These are phyloP conservation scores for Heritiera fomes DNA, from an alignment of 345 rosid genomes.

Conservation along the genomic window DNA sequence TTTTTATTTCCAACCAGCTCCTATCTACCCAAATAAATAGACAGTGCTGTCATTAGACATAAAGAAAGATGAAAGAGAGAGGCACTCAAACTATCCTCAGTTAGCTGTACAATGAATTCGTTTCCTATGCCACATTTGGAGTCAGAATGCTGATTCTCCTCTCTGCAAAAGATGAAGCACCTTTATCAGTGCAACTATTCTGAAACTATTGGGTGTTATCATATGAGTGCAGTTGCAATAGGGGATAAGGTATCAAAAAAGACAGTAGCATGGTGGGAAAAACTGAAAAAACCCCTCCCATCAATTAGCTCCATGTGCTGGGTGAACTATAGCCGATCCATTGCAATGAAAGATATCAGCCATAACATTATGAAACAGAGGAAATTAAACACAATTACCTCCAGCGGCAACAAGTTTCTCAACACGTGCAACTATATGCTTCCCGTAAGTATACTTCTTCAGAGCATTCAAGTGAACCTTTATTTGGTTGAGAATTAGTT, in stretches of 20 bases:
- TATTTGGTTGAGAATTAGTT: constrained; percentile 76
- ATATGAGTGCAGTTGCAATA: not conserved
- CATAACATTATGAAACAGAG: not conserved
- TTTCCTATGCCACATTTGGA: constrained; percentile 38
- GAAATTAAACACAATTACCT: constrained; percentile 42
- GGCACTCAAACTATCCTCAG: constrained; percentile 46
- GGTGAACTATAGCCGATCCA: not conserved
- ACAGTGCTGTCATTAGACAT: constrained; percentile 32
- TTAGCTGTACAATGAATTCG: constrained; percentile 54
- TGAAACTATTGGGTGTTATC: not conserved
- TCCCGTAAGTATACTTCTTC: constrained; percentile 94
- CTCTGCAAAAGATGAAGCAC: constrained; percentile 38
- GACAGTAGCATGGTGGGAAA: not conserved
- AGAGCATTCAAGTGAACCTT: constrained; percentile 87
- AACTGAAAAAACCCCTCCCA: not conserved
- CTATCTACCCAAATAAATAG: constrained; percentile 39
- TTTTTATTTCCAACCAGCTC: constrained; percentile 44
- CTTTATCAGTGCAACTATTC: not conserved
- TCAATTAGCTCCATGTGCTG: not conserved
- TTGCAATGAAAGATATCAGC: not conserved
- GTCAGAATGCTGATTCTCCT: constrained; percentile 55
- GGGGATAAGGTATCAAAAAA: not conserved
- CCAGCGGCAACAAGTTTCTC: constrained; percentile 99
- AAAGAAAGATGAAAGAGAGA: constrained; percentile 20
- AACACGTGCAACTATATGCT: constrained; percentile 94